These are phyloP conservation scores for Eucommia ulmoides DNA, from an alignment of 257 asterid species.

Conservation along the genomic window DNA sequence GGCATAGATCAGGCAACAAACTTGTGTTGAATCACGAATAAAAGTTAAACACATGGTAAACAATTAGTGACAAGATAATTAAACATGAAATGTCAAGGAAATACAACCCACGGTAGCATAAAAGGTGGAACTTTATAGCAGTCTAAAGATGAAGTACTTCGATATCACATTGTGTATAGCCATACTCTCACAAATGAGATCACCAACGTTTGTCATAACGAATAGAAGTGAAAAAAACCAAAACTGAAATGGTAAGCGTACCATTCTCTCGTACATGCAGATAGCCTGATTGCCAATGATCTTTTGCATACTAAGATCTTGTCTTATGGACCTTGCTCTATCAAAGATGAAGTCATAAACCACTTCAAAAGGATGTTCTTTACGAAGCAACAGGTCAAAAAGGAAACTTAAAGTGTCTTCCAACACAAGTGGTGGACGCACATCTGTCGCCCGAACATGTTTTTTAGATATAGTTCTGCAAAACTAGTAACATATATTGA, in stretches of 20 bases:
- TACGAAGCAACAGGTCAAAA: constrained; percentile 43
- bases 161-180: too few species aligned
- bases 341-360: constrained; percentile 88
- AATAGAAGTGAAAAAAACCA: neutral
- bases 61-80: neutral
- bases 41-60: neutral
- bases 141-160: neutral
- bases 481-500: constrained; percentile 32
- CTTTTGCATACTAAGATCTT: constrained; percentile 92
- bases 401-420: constrained; percentile 64
- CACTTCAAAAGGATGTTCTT: constrained; percentile 59
- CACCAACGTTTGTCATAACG: too few species aligned
- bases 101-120: neutral
- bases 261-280: constrained; percentile 86
- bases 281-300: constrained; percentile 42
- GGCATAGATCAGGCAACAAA: neutral
- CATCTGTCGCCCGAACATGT: constrained; percentile 47
- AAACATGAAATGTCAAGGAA: neutral
- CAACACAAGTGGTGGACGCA: constrained; percentile 75
- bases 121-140: neutral
- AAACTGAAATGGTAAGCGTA: constrained; percentile 22
- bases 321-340: constrained; percentile 86
- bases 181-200: too few species aligned
- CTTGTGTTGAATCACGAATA: neutral
- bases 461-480: constrained; percentile 78